These are phyloP conservation scores for Talaromyces rugulosus DNA, from an alignment of 2,329 filamentous ascomycete genomes.

Conservation along the genomic window DNA sequence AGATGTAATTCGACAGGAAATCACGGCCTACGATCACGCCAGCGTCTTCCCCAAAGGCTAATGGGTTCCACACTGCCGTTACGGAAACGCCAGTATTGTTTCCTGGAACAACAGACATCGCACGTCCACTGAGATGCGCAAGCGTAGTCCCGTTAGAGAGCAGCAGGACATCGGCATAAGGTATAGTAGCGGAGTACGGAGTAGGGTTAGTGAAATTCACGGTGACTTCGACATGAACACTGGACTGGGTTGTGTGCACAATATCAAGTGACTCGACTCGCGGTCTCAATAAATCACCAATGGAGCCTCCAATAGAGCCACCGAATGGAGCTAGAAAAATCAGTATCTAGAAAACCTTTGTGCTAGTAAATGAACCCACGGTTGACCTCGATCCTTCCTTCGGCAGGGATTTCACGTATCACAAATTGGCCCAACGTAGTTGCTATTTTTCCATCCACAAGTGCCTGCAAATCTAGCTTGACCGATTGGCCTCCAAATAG, in stretches of 20 bases:
- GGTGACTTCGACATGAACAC: conserved; percentile 65
- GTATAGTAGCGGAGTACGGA: conserved; percentile 75
- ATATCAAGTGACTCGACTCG: conserved; percentile 69
- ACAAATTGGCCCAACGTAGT: conserved; percentile 78
- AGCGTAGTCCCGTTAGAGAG: conserved; percentile 68
- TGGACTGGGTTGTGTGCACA: conserved; percentile 65
- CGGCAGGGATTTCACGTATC: conserved; percentile 74
- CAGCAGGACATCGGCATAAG: conserved; percentile 73
- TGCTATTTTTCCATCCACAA: conserved; percentile 75
- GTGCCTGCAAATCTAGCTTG: conserved; percentile 69
- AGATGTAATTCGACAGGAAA: conserved; percentile 80
- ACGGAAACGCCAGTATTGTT: conserved; percentile 67
- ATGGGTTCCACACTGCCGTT: conserved; percentile 70
- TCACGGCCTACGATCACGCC: conserved; percentile 63
- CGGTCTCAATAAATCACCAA: conserved; percentile 52
- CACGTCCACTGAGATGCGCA: conserved; percentile 66
- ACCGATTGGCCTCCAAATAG: conserved; percentile 69
- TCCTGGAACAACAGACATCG: conserved; percentile 63
- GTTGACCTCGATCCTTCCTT: conserved; percentile 86
- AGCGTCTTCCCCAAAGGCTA: conserved; percentile 55
- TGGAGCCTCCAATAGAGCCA: conserved; percentile 45
- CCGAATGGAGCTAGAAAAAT: conserved; percentile 53
- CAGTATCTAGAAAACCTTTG: conserved; percentile 1
- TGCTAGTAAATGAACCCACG: conserved; percentile 62
- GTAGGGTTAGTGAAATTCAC: conserved; percentile 91